These are phyloP conservation scores for Calophaca sinica DNA, from an alignment of 306 rosid genomes.

Conservation along the genomic window DNA sequence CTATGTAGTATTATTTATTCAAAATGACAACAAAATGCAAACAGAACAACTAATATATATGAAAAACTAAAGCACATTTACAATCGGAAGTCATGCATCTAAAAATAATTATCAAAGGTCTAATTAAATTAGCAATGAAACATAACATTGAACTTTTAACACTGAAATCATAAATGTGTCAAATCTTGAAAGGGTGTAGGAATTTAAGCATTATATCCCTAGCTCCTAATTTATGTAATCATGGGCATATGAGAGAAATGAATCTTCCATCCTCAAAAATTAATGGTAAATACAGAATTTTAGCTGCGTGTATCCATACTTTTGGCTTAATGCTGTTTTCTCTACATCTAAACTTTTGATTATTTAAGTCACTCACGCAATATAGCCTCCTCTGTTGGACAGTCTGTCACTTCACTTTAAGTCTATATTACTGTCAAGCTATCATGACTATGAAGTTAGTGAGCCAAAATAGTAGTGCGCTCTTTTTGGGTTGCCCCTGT, in stretches of 20 bases:
- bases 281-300: neutral
- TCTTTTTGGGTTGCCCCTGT: too few species aligned
- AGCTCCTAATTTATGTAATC: neutral
- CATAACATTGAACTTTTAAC: neutral
- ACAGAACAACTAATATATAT: neutral
- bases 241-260: neutral
- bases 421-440: too few species aligned
- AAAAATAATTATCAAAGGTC: slow-evolving; percentile 2
- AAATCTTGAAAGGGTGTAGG: neutral
- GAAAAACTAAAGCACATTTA: neutral
- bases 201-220: slow-evolving; percentile 1
- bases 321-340: neutral
- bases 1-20: neutral
- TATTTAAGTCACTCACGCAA: neutral
- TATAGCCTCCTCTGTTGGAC: neutral
- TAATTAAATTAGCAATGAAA: neutral
- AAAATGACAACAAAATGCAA: neutral
- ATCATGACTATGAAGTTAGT: too few species aligned
- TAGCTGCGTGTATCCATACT: neutral
- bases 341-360: neutral
- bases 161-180: neutral
- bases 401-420: too few species aligned
- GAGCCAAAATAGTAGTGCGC: too few species aligned
- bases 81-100: neutral
- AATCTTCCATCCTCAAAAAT: neutral